Evolutionary conservation across 495 filamentous ascomycete species (phyloP).

Genomic region (Talaromyces wortmannii): DNA sequence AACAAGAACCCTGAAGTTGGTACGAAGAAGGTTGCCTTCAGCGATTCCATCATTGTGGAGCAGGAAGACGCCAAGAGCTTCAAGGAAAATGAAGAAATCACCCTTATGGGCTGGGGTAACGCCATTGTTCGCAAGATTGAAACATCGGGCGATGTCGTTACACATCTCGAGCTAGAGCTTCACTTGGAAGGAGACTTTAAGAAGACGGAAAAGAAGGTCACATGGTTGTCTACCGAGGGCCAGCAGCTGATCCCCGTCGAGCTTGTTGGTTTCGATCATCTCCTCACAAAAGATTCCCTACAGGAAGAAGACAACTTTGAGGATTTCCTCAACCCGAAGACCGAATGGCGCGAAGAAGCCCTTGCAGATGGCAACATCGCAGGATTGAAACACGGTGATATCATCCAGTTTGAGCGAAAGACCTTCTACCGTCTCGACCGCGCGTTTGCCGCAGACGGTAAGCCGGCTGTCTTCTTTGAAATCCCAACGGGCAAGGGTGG

Average conservation of each 20-base stretch:
- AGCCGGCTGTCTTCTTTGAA: conserved; percentile 67
- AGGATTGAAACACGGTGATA: conserved; percentile 69
- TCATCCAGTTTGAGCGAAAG: conserved; percentile 91
- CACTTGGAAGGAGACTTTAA: conserved; percentile 87
- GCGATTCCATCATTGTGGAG: conserved; percentile 65
- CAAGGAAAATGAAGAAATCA: conserved; percentile 83
- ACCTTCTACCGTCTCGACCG: conserved; percentile 81
- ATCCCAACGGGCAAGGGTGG: conserved; percentile 68
- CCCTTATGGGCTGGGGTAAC: conserved; percentile 94
- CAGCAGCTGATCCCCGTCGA: conserved; percentile 76
- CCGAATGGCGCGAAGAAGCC: conserved; percentile 67
- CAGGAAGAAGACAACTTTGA: conserved; percentile 76
- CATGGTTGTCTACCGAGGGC: conserved; percentile 71
- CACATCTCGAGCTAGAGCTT: conserved; percentile 65
- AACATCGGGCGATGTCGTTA: conserved; percentile 52
- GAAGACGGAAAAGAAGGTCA: conserved; percentile 91
- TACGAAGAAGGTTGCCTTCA: conserved; percentile 76
- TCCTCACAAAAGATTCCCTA: conserved; percentile 87
- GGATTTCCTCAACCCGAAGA: conserved; percentile 69
- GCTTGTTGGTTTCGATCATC: conserved; percentile 84
- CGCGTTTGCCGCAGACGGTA: conserved; percentile 45
- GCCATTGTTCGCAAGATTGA: conserved; percentile 73
- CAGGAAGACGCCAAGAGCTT: conserved; percentile 81
- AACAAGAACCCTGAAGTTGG: conserved; percentile 81
- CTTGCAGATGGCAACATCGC: conserved; percentile 76